Conservation (phyloP, 257 asterid genomes). For the Nicotiana undulata region DNA sequence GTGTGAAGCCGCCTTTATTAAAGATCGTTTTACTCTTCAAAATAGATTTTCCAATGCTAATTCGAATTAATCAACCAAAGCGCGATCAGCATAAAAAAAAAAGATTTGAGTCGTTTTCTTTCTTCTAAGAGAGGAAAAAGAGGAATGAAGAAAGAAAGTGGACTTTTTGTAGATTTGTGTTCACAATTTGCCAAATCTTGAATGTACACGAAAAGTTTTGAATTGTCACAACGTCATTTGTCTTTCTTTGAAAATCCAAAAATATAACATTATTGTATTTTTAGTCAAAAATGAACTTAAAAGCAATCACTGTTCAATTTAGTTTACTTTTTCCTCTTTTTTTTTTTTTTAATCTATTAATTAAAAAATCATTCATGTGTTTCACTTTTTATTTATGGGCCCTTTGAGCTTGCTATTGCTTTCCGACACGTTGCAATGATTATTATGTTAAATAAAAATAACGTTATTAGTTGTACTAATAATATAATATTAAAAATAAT, state of each 20-base stretch:
- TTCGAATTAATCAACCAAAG: no score
- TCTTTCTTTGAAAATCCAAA: constrained; percentile 4
- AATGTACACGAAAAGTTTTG: background rate
- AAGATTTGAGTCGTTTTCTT: background rate
- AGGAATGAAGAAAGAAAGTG: background rate
- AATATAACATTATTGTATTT: background rate
- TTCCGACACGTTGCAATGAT: constrained; percentile 16
- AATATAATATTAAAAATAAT: background rate
- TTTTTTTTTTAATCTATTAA: background rate
- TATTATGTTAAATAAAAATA: background rate
- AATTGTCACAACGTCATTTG: background rate
- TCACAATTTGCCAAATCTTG: background rate
- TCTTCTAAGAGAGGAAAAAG: background rate
- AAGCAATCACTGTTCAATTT: constrained; percentile 2
- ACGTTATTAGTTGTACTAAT: constrained; percentile 2
- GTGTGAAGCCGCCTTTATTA: no score
- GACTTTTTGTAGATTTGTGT: background rate
- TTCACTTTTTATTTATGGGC: background rate
- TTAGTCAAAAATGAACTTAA: background rate
- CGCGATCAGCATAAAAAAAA: no score
- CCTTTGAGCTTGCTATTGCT: background rate
- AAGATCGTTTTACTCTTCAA: no score
- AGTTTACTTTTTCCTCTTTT: background rate
- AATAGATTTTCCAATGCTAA: no score
- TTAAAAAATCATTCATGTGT: constrained; percentile 5